These are phyloP conservation scores for Arabidopsis arenosa DNA, from an alignment of 345 rosid species.

Conservation along the genomic window DNA sequence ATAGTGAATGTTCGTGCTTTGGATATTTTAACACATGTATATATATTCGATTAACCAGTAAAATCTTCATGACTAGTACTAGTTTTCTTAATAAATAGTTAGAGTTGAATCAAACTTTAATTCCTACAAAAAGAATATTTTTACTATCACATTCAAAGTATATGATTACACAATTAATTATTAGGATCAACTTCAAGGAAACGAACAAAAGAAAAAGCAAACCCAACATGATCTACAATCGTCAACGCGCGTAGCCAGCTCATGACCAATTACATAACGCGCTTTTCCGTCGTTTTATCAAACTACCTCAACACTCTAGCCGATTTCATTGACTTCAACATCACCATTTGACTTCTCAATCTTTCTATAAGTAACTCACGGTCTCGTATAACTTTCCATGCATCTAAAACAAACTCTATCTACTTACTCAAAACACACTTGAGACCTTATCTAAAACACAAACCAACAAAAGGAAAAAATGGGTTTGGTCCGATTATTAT, in stretches of 20 bases:
- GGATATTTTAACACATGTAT: not conserved
- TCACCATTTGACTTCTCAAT: constrained; percentile 18
- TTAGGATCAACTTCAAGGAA: not conserved
- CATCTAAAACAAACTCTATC: constrained; percentile 29
- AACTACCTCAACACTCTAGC: constrained; percentile 29
- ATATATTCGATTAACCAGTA: not conserved
- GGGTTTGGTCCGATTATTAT: constrained; percentile 15
- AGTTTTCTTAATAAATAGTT: not conserved
- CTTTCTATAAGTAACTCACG: constrained; percentile 22
- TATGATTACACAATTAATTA: constrained; percentile 23
- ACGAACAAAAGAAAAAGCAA: constrained; percentile 18
- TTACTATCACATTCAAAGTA: constrained; percentile 1
- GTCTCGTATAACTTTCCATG: constrained; percentile 34
- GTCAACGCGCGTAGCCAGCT: constrained; percentile 30
- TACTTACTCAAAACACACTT: not conserved
- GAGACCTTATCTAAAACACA: constrained; percentile 7
- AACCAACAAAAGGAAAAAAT: not conserved
- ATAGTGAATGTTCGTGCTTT: not conserved
- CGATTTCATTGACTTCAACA: constrained; percentile 26
- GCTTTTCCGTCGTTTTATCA: constrained; percentile 18
- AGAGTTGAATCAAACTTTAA: not conserved
- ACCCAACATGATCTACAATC: constrained; percentile 18
- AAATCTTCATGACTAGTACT: not conserved
- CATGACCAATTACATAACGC: constrained; percentile 27
- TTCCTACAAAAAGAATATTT: not conserved